A percentile compares a stretch with the other conserved stretches of the same genome.
Conservation (phyloP, 441 rosid species). For the Rhodomyrtus psidioides region DNA sequence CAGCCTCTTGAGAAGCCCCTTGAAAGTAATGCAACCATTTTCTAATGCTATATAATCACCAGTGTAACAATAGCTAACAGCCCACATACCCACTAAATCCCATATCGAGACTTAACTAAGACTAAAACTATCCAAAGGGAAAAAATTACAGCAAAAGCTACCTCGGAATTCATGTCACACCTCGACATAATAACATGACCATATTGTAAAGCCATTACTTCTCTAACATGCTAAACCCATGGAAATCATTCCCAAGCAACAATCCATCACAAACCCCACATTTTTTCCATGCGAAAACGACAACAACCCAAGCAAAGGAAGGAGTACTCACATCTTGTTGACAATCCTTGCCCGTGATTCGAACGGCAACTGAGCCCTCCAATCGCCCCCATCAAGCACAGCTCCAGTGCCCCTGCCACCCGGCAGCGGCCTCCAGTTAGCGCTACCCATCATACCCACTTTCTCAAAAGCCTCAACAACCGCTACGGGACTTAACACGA, state of each 20-base stretch:
- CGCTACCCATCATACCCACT: background rate
- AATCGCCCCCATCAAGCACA: background rate
- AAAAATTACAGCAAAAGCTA: background rate
- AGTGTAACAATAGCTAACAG: background rate
- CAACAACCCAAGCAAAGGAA: background rate
- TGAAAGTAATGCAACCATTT: background rate
- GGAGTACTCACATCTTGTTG: background rate
- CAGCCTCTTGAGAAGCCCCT: background rate
- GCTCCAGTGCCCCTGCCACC: background rate
- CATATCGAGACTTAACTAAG: background rate
- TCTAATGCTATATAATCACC: background rate
- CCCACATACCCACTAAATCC: background rate
- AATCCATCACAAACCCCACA: background rate
- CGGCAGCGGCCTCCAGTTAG: background rate
- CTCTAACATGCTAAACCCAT: background rate
- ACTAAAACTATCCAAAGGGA: background rate
- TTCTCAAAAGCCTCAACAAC: background rate
- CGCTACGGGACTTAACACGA: background rate
- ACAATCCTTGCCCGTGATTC: background rate
- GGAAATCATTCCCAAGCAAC: background rate
- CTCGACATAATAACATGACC: background rate
- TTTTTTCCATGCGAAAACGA: background rate
- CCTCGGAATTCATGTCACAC: background rate
- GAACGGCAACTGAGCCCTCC: background rate
- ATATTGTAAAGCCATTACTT: background rate